A percentile compares a stretch with the other conserved stretches of the same genome.
phyloP scores from a whole-genome alignment of 1,139 yeast genomes.

The Insectozyma bohioensis region DNA sequence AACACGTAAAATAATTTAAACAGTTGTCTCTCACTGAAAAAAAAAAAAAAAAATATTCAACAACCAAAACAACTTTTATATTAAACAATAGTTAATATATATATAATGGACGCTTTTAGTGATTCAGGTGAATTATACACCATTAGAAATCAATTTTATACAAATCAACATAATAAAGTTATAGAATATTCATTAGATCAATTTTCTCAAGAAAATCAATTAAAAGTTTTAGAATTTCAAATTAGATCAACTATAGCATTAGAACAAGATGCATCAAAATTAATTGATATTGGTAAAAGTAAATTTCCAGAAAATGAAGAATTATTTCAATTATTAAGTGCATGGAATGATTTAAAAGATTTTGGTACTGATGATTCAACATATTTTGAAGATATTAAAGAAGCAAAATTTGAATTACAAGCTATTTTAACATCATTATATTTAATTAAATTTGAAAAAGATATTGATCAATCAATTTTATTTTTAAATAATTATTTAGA shows the following conservation, averaged over 20 bases:
- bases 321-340: conserved; percentile 40
- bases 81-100: no score
- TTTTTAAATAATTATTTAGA: conserved; percentile 30
- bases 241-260: conserved; percentile 43
- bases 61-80: conserved; percentile 3
- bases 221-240: conserved; percentile 43
- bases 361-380: conserved; percentile 42
- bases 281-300: conserved; percentile 39
- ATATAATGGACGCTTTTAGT: conserved; percentile 36
- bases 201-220: conserved; percentile 37
- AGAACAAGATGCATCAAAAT: conserved; percentile 39
- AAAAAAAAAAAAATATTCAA: conserved; percentile 6
- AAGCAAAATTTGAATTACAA: conserved; percentile 36
- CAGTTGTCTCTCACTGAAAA: conserved; percentile 1
- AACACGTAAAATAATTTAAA: background rate
- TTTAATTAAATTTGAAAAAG: conserved; percentile 38
- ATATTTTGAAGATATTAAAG: conserved; percentile 38
- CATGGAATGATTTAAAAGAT: conserved; percentile 44
- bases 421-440: conserved; percentile 46
- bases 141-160: conserved; percentile 47
- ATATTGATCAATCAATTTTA: conserved; percentile 39
- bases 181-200: conserved; percentile 29
- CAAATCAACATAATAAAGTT: conserved; percentile 45
- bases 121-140: conserved; percentile 46
- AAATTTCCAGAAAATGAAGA: conserved; percentile 38